phyloP scores from a whole-genome alignment of 1,139 yeast genomes.

The Arxiozyma slooffiae region DNA sequence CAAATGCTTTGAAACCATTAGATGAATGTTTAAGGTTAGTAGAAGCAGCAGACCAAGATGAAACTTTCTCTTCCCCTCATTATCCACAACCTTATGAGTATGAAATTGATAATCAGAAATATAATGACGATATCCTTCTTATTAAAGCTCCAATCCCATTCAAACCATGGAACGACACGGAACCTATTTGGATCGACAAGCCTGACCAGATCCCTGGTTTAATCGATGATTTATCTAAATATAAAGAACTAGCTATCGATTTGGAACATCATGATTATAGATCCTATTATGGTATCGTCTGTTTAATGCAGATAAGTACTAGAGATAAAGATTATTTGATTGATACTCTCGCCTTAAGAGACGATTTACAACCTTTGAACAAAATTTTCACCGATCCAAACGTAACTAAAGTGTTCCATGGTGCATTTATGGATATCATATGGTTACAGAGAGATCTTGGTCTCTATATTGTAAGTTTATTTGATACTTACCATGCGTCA shows the following conservation, averaged over 20 bases:
- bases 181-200: constrained; percentile 65
- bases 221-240: constrained; percentile 42
- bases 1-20: constrained; percentile 51
- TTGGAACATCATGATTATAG: constrained; percentile 93
- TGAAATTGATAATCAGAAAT: constrained; percentile 65
- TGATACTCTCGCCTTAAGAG: constrained; percentile 67
- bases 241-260: constrained; percentile 80
- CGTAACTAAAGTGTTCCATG: constrained; percentile 83
- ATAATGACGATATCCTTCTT: constrained; percentile 49
- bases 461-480: constrained; percentile 74
- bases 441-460: constrained; percentile 98
- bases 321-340: constrained; percentile 75
- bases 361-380: constrained; percentile 60
- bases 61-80: constrained; percentile 48
- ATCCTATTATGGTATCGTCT: constrained; percentile 81
- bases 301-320: constrained; percentile 86
- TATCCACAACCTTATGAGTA: constrained; percentile 72
- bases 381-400: constrained; percentile 69
- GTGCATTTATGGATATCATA: constrained; percentile 92
- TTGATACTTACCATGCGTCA: constrained; percentile 91
- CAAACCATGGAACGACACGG: constrained; percentile 55
- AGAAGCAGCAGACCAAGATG: constrained; percentile 27
- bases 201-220: constrained; percentile 43
- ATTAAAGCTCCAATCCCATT: constrained; percentile 45
- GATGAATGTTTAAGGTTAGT: constrained; percentile 42